Evolutionary conservation across 164 flowering plant species (phyloP).

Genomic region (Piper longum): DNA sequence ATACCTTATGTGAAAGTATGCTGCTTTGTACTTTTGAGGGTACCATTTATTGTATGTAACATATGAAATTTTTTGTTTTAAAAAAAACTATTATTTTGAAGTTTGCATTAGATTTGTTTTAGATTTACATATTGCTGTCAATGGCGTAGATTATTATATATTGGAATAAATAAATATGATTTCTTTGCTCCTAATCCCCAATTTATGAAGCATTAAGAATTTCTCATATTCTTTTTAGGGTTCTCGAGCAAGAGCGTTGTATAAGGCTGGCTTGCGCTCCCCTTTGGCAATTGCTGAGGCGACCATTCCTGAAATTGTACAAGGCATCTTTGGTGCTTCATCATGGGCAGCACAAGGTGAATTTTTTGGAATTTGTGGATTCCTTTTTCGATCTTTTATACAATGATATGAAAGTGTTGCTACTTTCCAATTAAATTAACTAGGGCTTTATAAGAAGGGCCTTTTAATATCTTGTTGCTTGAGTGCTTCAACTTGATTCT

Average conservation of each 20-base stretch:
- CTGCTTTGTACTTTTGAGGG: not conserved
- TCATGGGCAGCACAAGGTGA: constrained; percentile 79
- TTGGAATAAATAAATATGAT: too few relatives aligned
- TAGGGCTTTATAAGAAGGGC: not conserved
- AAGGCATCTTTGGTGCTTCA: constrained; percentile 78
- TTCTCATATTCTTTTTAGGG: constrained; percentile 35
- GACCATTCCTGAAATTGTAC: constrained; percentile 56
- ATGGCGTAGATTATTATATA: too few relatives aligned
- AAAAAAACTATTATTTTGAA: too few relatives aligned
- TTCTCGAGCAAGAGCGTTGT: constrained; percentile 93
- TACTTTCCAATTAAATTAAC: too few relatives aligned
- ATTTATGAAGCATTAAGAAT: not conserved
- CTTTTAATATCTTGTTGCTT: not conserved
- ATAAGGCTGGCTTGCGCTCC: constrained; percentile 87
- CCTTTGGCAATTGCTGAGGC: constrained; percentile 89
- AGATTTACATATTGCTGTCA: too few relatives aligned
- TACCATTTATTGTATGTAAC: not conserved
- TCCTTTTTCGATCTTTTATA: not conserved
- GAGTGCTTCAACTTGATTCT: not conserved
- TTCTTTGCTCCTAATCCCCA: too few relatives aligned
- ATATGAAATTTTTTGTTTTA: not conserved
- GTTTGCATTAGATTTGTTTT: too few relatives aligned
- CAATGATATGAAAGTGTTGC: not conserved
- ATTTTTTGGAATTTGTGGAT: not conserved
- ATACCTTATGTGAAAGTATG: constrained; percentile 83